Base-by-base conservation (phyloP, 805 yeast species). In the Danielia oregonensis region DNA sequence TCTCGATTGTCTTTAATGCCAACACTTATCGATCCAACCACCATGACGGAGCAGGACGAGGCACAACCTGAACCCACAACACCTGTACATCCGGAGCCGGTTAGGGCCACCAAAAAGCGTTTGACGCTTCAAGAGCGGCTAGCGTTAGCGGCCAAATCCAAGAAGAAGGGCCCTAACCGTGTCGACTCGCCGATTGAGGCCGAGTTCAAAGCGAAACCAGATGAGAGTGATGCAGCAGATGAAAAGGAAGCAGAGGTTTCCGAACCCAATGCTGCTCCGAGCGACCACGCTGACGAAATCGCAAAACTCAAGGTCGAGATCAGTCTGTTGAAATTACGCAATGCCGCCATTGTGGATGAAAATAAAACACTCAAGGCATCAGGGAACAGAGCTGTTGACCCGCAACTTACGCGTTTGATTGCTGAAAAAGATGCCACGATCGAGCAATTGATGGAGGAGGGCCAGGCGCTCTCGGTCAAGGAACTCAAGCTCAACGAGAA, bases 71-170 rank as follows among this genome's bases (percentile, higher is more conserved):
- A 16, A 8, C 29, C 29, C 6, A 12, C 12, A 10, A 9, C 17
- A 6, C n/a, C 22, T n/a, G 16, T 15, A 21, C 29, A 16, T 4
- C 17, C 14, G 6, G 14, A 18, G 10, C n/a, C 27, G 2, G 13
- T 28, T 9, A 35, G 23, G 13, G 35, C 45, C 9, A 43, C 48
- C 32, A 58, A 68, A 19, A 82, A 82, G 54, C 68, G 89, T 42
- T 61, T 86, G 13, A 79, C 95, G 0, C 66, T 91, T 46, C 94
- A 86, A 50, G 96, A 89, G 50, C 69, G 97, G 41, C 67, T 89
- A 33, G 94, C 93, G 2, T 59, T 79, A 42, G 96, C 96, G 1
- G 87, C 95, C 5, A 70, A 74, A 38, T 65, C 66, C 10, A 65
- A 66, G 21, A 57, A 55, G 33, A 63, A 58, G 29, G 48, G 43